These are phyloP conservation scores for Phytopythium oedochilum DNA, from an alignment of 352 stramenopile genomes.

Conservation along the genomic window DNA sequence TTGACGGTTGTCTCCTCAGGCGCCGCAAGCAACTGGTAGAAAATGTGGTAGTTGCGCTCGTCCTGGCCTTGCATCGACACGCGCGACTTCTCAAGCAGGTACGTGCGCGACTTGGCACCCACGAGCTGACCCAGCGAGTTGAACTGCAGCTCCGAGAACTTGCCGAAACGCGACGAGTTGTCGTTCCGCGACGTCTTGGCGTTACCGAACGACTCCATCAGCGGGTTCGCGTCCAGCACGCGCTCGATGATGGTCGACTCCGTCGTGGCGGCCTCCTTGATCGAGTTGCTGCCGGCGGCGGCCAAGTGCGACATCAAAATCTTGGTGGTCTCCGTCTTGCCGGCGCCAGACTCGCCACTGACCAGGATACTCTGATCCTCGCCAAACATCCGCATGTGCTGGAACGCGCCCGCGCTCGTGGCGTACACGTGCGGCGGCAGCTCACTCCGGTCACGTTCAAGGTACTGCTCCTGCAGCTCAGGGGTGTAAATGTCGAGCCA, in stretches of 20 bases:
- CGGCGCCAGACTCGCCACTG: constrained; percentile 87
- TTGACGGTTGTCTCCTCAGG: constrained; percentile 42
- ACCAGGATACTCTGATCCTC: constrained; percentile 83
- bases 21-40: constrained; percentile 93
- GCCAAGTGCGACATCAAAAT: constrained; percentile 95
- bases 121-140: constrained; percentile 82
- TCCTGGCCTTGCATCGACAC: constrained; percentile 89
- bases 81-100: constrained; percentile 85
- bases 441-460: constrained; percentile 61
- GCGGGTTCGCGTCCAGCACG: constrained; percentile 78
- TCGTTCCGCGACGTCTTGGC: constrained; percentile 96
- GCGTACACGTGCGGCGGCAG: constrained; percentile 82
- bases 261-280: constrained; percentile 16
- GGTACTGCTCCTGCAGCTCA: constrained; percentile 76
- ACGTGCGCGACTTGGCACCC: constrained; percentile 76
- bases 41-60: constrained; percentile 99
- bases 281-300: constrained; percentile 39
- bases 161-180: constrained; percentile 95
- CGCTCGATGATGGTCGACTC: constrained; percentile 78
- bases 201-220: constrained; percentile 95
- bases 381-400: constrained; percentile 80
- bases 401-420: constrained; percentile 66
- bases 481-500: constrained; percentile 89
- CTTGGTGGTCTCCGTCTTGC: constrained; percentile 96
- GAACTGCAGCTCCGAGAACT: constrained; percentile 96